Percentiles rank a stretch among this genome's conserved stretches.
Evolutionary conservation across 2,329 filamentous ascomycete genomes (phyloP).

Genomic region (Aaosphaeria pasadenensis): DNA sequence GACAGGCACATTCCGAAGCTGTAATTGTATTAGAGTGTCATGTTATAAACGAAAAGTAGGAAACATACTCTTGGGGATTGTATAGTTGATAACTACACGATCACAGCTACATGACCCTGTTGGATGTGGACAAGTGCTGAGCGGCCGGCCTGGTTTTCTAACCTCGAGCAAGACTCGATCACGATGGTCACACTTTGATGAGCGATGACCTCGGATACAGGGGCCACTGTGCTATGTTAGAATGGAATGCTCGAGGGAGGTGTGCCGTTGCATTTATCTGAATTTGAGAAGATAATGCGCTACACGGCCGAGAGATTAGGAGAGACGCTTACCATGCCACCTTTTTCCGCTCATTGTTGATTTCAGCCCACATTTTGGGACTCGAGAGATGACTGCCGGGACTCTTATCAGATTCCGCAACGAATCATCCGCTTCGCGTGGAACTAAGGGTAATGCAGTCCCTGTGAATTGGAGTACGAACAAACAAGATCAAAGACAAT

Average conservation of each 20-base stretch:
- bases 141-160: slow-evolving; percentile 67
- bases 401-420: slow-evolving; percentile 28
- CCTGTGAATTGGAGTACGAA: slow-evolving; percentile 17
- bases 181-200: slow-evolving; percentile 69
- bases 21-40: background rate
- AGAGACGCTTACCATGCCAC: slow-evolving; percentile 64
- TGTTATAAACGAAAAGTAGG: background rate
- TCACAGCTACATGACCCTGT: slow-evolving; percentile 61
- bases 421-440: slow-evolving; percentile 8
- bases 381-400: slow-evolving; percentile 21
- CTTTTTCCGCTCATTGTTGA: slow-evolving; percentile 70
- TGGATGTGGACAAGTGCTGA: slow-evolving; percentile 68
- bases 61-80: slow-evolving; percentile 37
- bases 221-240: slow-evolving; percentile 55
- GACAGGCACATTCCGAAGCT: slow-evolving; percentile 38
- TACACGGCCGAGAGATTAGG: background rate
- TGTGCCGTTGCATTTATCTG: background rate
- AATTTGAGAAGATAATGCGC: too few species aligned
- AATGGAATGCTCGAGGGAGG: background rate
- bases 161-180: slow-evolving; percentile 69
- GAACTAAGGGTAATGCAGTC: slow-evolving; percentile 1
- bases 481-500: slow-evolving; percentile 7
- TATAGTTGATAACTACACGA: slow-evolving; percentile 54
- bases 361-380: slow-evolving; percentile 54
- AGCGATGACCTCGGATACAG: slow-evolving; percentile 73